These are phyloP conservation scores for Blastobotrys petasosporus DNA, from an alignment of 1,139 yeast species.

Conservation along the genomic window DNA sequence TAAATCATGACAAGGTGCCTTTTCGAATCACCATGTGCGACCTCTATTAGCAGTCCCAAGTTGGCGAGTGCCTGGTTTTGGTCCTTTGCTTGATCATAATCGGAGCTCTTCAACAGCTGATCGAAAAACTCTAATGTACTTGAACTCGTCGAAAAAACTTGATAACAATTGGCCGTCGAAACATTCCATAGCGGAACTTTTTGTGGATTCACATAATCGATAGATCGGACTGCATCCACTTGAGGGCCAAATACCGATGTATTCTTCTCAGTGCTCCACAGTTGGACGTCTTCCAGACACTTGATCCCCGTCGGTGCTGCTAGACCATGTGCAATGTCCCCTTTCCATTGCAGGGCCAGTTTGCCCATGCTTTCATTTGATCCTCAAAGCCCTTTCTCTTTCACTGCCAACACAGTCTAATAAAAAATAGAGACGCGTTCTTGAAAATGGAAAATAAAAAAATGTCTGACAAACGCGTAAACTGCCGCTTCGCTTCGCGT, in stretches of 20 bases:
- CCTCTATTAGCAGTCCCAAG: conserved; percentile 11
- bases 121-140: conserved; percentile 21
- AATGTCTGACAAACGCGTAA: no score
- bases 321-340: conserved; percentile 2
- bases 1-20: conserved; percentile 6
- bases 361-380: background rate
- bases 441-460: no score
- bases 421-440: no score
- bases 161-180: conserved; percentile 18
- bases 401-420: no score
- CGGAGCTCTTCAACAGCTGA: conserved; percentile 17
- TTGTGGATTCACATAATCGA: conserved; percentile 15
- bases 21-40: background rate
- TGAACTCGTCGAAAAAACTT: conserved; percentile 19
- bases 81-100: conserved; percentile 7
- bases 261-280: conserved; percentile 16
- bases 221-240: background rate
- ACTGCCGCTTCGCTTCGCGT: no score
- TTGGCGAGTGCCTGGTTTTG: conserved; percentile 12
- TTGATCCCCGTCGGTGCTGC: conserved; percentile 1
- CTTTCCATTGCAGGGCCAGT: conserved; percentile 7
- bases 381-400: no score
- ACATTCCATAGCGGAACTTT: conserved; percentile 26
- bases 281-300: conserved; percentile 15
- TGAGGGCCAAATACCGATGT: background rate